Percentiles rank a stretch among this genome's conserved stretches.
These are phyloP conservation scores for Trichosporon ovoides DNA, from an alignment of 1,284 basidiomycete species.

Conservation along the genomic window DNA sequence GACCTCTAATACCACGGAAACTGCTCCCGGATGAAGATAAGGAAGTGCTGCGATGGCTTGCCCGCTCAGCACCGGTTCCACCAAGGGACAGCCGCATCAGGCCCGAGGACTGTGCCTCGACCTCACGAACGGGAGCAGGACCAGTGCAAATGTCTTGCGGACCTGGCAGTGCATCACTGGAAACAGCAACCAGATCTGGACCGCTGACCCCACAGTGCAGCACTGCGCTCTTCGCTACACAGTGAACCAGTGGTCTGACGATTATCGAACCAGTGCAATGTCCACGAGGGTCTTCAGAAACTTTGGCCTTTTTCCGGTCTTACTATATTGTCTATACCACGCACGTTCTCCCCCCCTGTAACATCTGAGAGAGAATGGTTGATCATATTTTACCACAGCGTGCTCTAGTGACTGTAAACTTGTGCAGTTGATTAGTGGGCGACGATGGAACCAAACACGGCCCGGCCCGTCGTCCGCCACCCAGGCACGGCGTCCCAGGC, in stretches of 20 bases:
- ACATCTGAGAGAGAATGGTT: too few species aligned
- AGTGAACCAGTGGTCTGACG: neutral
- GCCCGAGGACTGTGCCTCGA: constrained; percentile 14
- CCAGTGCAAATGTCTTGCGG: constrained; percentile 26
- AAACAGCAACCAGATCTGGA: constrained; percentile 25
- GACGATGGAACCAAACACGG: too few species aligned
- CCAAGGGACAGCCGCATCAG: too few species aligned
- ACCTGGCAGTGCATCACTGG: constrained; percentile 24
- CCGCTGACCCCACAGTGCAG: neutral
- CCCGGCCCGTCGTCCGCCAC: too few species aligned
- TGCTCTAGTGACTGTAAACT: too few species aligned
- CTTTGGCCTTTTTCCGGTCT: too few species aligned
- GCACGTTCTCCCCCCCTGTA: too few species aligned
- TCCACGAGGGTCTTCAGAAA: too few species aligned
- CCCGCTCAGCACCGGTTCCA: constrained; percentile 17
- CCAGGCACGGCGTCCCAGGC: too few species aligned
- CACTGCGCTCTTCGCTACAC: neutral
- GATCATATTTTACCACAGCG: too few species aligned
- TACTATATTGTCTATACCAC: too few species aligned
- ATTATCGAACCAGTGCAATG: neutral
- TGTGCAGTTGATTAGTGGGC: too few species aligned
- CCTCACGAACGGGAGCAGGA: constrained; percentile 7
- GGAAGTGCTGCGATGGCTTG: constrained; percentile 15
- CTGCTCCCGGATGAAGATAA: constrained; percentile 20
- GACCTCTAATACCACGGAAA: constrained; percentile 9